Base-by-base conservation (phyloP, 495 filamentous ascomycete genomes). In the Amphirosellinia nigrospora region DNA sequence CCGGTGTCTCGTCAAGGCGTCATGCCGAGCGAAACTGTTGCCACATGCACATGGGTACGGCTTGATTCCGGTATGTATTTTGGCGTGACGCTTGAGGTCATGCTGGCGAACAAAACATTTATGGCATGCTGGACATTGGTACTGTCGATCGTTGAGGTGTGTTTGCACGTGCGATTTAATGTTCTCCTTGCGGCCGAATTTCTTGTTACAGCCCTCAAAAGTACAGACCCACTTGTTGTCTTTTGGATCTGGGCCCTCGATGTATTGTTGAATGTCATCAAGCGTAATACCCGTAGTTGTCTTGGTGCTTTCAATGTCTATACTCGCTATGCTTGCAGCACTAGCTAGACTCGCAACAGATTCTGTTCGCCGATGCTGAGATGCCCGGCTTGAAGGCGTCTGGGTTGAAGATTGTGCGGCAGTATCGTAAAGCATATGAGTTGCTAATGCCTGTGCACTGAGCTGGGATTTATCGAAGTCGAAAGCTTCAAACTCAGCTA, bases 101-200 rank as follows among this genome's bases (percentile, higher is more conserved):
- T 99, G 96, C 70, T 96, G 94, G 32, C 96, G 90, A 69, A 98
- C 96, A 74, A 99, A 99, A 79, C 93, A 93, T 79, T 98, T 98
- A 30, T 89, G 85, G 81, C 96, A 99, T 28, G 90, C 87, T 60
- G 92, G 91, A 78, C 96, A 99, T 74, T 90, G 88, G 81, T 90
- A 99, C 76, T 97, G 96, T 36, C 96, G 88, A 72, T 98, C 96
- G 71, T 94, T 94, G 65, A 99, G 90, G 76, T 99, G 96, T 1
- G 96, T 98, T 79, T 99, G 96, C 52, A 99, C 92, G 78, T 99
- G 96, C 10, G 94, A 95, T 75, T 95, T 96, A 83, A 97, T 96
- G 79, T 99, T 99, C 80, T 99, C 96, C 78, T 97, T 96, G 59
- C 96, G 87, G 15, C 93, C 93, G 76, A 98, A 99, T 16, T 87